phyloP scores from a whole-genome alignment of 352 stramenopile species.

The Pythium guiyangense region DNA sequence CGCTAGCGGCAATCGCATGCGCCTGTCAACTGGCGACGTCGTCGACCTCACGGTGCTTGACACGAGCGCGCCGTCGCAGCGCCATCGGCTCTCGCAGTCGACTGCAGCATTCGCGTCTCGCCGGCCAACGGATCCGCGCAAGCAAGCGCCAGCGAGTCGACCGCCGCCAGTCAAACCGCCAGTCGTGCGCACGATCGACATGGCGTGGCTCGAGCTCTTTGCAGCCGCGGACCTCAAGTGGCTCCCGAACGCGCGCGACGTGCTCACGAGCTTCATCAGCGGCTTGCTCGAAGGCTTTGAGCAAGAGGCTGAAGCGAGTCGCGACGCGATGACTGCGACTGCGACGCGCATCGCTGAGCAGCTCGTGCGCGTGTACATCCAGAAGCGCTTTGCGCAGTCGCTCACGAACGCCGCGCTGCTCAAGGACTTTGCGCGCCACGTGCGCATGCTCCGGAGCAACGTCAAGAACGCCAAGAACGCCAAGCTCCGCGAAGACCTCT shows the following conservation, averaged over 20 bases:
- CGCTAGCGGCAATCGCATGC: background rate
- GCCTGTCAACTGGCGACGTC: background rate
- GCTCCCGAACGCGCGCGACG: slow-evolving; percentile 18
- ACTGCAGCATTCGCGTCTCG: no score
- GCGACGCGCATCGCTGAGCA: slow-evolving; percentile 23
- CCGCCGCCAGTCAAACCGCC: background rate
- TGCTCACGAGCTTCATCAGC: slow-evolving; percentile 36
- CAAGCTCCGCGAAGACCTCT: slow-evolving; percentile 34
- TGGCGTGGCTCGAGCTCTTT: slow-evolving; percentile 29
- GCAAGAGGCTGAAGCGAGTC: slow-evolving; percentile 16
- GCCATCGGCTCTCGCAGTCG: no score
- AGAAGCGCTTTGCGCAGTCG: slow-evolving; percentile 19
- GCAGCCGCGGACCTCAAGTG: slow-evolving; percentile 31
- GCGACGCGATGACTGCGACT: slow-evolving; percentile 11
- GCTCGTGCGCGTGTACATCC: slow-evolving; percentile 30
- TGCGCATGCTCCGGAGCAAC: slow-evolving; percentile 51
- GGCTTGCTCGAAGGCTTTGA: slow-evolving; percentile 33
- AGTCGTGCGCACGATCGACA: slow-evolving; percentile 19
- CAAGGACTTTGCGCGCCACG: slow-evolving; percentile 40
- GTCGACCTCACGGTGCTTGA: background rate
- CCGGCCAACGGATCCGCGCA: no score
- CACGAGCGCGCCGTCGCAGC: background rate
- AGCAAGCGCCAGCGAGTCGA: background rate
- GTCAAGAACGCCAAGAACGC: slow-evolving; percentile 33
- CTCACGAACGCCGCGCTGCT: slow-evolving; percentile 27